These are phyloP conservation scores for Ophiocordyceps camponoti-leonardi DNA, from an alignment of 2,329 filamentous ascomycete genomes.

Conservation along the genomic window DNA sequence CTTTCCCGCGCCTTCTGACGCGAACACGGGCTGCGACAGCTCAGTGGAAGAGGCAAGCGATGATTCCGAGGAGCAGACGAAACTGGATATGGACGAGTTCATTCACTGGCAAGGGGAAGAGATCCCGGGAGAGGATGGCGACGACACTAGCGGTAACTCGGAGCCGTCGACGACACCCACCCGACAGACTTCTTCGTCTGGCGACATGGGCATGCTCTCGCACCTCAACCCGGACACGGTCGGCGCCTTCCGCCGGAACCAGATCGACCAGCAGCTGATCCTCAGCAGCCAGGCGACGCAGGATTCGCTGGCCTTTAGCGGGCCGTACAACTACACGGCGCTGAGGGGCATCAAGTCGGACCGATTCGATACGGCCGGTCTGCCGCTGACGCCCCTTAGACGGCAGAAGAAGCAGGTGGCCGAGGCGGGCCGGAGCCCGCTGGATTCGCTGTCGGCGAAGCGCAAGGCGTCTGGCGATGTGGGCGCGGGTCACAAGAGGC, in stretches of 20 bases:
- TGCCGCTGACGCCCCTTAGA: slow-evolving; percentile 50
- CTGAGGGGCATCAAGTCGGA: slow-evolving; percentile 48
- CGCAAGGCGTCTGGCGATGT: slow-evolving; percentile 34
- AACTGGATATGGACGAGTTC: slow-evolving; percentile 54
- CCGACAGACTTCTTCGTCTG: slow-evolving; percentile 28
- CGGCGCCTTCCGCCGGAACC: slow-evolving; percentile 59
- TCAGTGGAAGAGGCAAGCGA: slow-evolving; percentile 19
- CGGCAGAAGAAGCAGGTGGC: slow-evolving; percentile 33
- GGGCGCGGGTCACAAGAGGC: slow-evolving; percentile 31
- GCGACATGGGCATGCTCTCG: slow-evolving; percentile 32
- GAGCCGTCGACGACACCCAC: slow-evolving; percentile 34
- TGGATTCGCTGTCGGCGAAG: slow-evolving; percentile 31
- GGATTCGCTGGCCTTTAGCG: slow-evolving; percentile 44
- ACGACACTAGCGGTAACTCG: slow-evolving; percentile 27
- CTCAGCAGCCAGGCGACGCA: slow-evolving; percentile 41
- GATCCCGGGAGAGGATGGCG: slow-evolving; percentile 39
- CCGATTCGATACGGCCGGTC: slow-evolving; percentile 45
- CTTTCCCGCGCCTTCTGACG: slow-evolving; percentile 49
- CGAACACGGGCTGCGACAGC: slow-evolving; percentile 33
- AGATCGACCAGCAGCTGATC: slow-evolving; percentile 43
- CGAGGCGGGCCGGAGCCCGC: slow-evolving; percentile 29
- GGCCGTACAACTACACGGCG: slow-evolving; percentile 41
- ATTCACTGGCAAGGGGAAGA: slow-evolving; percentile 47
- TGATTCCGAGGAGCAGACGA: slow-evolving; percentile 47
- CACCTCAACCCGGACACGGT: slow-evolving; percentile 51